phyloP scores from a whole-genome alignment of 1,284 basidiomycete species.

The Polyporus tsugae region DNA sequence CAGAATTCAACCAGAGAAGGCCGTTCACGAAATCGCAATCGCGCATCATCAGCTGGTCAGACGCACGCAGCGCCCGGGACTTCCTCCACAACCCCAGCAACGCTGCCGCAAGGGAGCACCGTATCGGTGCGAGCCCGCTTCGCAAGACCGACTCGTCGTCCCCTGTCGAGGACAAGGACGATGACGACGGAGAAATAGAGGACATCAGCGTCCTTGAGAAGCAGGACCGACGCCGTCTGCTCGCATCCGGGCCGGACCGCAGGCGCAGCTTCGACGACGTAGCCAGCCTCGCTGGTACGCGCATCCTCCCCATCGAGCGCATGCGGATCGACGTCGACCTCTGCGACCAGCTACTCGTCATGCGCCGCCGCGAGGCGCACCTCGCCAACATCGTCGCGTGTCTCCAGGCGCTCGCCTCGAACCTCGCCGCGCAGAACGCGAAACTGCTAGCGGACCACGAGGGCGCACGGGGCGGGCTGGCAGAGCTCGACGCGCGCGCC shows the following conservation, averaged over 20 bases:
- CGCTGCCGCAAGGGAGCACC: conserved; percentile 18
- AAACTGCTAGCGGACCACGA: conserved; percentile 64
- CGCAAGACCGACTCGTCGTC: conserved; percentile 20
- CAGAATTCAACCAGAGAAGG: conserved; percentile 55
- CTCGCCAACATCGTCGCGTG: conserved; percentile 52
- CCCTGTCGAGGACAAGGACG: conserved; percentile 27
- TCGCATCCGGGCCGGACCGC: conserved; percentile 36
- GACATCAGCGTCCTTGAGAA: conserved; percentile 30
- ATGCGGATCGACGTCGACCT: conserved; percentile 82
- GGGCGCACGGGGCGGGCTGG: conserved; percentile 54
- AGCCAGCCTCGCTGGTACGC: conserved; percentile 50
- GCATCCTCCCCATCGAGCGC: conserved; percentile 61
- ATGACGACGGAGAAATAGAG: conserved; percentile 23
- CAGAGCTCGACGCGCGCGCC: conserved; percentile 53
- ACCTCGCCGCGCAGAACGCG: conserved; percentile 61
- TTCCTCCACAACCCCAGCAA: conserved; percentile 35
- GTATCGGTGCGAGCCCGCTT: conserved; percentile 24
- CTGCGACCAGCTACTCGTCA: conserved; percentile 74
- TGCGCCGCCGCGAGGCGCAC: conserved; percentile 70
- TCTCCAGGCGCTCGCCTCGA: conserved; percentile 59
- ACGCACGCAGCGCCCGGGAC: conserved; percentile 53
- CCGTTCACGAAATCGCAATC: conserved; percentile 44
- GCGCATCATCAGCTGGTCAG: conserved; percentile 61
- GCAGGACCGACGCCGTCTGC: conserved; percentile 21
- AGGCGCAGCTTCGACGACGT: conserved; percentile 73